phyloP scores from a whole-genome alignment of 352 stramenopile genomes.

The Phytophthora macrochlamydospora region DNA sequence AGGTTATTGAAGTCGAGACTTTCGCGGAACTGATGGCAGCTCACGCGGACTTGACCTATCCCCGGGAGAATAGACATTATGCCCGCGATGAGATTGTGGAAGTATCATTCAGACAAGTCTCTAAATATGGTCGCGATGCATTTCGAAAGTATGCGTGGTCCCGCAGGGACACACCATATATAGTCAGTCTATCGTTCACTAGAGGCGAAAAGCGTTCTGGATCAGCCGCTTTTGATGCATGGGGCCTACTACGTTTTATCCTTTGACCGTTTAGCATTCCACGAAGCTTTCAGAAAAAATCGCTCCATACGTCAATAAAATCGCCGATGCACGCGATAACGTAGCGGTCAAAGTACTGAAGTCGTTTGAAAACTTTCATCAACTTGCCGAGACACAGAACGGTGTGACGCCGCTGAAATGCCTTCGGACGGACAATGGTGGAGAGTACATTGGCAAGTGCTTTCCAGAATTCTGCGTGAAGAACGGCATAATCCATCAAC shows the following conservation, averaged over 20 bases:
- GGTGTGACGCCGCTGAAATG: too few relatives aligned
- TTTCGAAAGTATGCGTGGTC: background rate
- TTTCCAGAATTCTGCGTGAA: slow-evolving; percentile 12
- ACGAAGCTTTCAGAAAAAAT: background rate
- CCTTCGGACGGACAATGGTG: too few relatives aligned
- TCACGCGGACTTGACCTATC: too few relatives aligned
- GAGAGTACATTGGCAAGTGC: background rate
- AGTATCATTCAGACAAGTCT: background rate
- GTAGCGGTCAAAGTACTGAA: too few relatives aligned
- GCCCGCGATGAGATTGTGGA: too few relatives aligned
- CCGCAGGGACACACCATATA: background rate
- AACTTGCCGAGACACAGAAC: too few relatives aligned
- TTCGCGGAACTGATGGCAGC: too few relatives aligned
- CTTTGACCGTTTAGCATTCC: background rate
- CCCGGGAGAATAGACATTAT: too few relatives aligned
- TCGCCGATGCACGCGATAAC: too few relatives aligned
- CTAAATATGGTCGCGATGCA: background rate
- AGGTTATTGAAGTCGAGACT: too few relatives aligned
- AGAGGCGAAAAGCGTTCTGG: background rate
- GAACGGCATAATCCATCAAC: slow-evolving; percentile 22
- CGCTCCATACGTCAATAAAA: background rate
- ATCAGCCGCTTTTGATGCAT: background rate
- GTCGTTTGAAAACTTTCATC: too few relatives aligned
- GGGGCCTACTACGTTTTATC: background rate
- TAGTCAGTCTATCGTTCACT: background rate